Percentiles rank a stretch among this genome's conserved stretches.
Conservation (phyloP, 2,329 filamentous ascomycete species). For the Microdochium trichocladiopsis region DNA sequence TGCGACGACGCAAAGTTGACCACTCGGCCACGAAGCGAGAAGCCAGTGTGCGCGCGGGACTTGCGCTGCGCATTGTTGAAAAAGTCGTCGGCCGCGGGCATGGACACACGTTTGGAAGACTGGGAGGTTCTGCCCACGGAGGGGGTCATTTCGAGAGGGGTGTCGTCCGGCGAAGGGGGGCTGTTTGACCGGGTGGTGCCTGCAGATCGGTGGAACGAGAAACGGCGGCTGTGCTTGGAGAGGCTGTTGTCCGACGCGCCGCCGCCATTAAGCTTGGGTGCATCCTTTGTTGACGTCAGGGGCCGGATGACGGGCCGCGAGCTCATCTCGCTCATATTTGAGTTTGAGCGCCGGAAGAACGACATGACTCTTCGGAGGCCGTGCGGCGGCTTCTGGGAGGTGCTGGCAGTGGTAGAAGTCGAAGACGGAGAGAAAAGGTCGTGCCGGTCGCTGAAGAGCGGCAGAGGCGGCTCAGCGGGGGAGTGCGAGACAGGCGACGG, state of each 20-base stretch:
- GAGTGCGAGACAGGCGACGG: background rate
- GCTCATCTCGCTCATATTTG: background rate
- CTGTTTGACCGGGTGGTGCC: constrained; percentile 39
- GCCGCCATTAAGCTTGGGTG: background rate
- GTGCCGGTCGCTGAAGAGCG: background rate
- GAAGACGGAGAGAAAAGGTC: background rate
- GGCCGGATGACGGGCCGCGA: background rate
- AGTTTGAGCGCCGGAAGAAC: background rate
- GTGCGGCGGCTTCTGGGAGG: background rate
- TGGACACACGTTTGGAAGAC: constrained; percentile 13
- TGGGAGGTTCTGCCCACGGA: constrained; percentile 9
- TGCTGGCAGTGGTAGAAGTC: background rate
- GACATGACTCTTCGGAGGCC: background rate
- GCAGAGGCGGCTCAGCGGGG: background rate
- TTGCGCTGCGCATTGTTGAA: constrained; percentile 39
- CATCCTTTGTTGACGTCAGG: background rate
- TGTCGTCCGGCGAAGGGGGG: constrained; percentile 41
- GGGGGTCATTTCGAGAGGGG: constrained; percentile 32
- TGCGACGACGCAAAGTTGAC: constrained; percentile 33
- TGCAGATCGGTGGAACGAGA: constrained; percentile 38
- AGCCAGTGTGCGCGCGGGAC: constrained; percentile 41
- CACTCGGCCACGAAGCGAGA: constrained; percentile 38
- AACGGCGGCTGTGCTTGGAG: constrained; percentile 26
- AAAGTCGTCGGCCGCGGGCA: constrained; percentile 38
- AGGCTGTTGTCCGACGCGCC: background rate